Conservation (phyloP, 768 basidiomycete genomes). For the Mrakia frigida region DNA sequence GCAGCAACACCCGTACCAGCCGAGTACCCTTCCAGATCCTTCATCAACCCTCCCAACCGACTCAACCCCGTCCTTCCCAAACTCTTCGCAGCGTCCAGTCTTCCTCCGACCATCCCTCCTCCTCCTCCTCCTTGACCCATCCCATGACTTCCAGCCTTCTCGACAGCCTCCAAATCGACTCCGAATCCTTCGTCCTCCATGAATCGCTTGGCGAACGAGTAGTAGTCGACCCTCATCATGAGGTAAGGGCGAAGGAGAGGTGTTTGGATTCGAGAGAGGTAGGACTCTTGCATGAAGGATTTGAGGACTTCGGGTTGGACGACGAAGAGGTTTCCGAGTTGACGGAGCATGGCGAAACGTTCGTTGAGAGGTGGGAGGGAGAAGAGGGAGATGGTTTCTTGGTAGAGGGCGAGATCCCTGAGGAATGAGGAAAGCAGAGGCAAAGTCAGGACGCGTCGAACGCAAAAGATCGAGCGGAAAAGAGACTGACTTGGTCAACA, state of each 20-base stretch:
- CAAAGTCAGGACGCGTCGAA: background rate
- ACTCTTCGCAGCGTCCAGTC: background rate
- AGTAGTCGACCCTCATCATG: slow-evolving; percentile 84
- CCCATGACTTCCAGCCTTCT: background rate
- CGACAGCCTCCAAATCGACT: slow-evolving; percentile 22
- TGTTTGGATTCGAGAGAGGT: slow-evolving; percentile 85
- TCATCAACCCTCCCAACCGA: slow-evolving; percentile 20
- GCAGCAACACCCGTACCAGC: background rate
- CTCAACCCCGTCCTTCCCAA: slow-evolving; percentile 12
- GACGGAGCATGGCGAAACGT: slow-evolving; percentile 95
- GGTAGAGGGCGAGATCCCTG: slow-evolving; percentile 94
- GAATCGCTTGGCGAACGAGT: slow-evolving; percentile 36
- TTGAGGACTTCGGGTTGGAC: slow-evolving; percentile 91
- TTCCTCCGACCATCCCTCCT: background rate
- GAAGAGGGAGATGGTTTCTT: slow-evolving; percentile 81
- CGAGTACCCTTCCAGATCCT: slow-evolving; percentile 14
- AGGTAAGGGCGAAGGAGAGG: slow-evolving; percentile 84
- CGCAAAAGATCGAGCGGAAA: background rate
- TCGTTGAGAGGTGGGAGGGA: slow-evolving; percentile 76
- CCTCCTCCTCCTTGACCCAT: background rate
- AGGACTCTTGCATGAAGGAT: slow-evolving; percentile 83
- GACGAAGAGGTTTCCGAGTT: slow-evolving; percentile 94
- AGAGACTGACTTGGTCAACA: slow-evolving; percentile 82
- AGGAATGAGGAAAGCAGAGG: slow-evolving; percentile 3
- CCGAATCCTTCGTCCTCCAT: slow-evolving; percentile 32